These are phyloP conservation scores for Filosporella fistucella DNA, from an alignment of 495 filamentous ascomycete genomes.

Conservation along the genomic window DNA sequence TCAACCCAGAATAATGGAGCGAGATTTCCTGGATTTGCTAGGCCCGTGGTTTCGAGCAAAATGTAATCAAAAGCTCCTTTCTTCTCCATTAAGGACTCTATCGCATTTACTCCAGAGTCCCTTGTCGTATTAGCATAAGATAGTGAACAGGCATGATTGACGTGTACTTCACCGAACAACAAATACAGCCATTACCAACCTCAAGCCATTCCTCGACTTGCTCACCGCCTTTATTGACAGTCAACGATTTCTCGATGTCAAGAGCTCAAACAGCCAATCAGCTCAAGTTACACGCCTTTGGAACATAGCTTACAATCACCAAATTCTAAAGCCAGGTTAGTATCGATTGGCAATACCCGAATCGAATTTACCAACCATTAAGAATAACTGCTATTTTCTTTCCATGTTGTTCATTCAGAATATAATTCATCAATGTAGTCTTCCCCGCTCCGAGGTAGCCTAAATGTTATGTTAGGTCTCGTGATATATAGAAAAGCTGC, in stretches of 20 bases:
- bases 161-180: slow-evolving; percentile 89
- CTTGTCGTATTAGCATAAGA: slow-evolving; percentile 34
- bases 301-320: slow-evolving; percentile 69
- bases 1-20: slow-evolving; percentile 98
- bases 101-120: slow-evolving; percentile 86
- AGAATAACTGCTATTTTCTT: slow-evolving; percentile 97
- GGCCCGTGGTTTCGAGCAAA: slow-evolving; percentile 90
- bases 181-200: slow-evolving; percentile 95
- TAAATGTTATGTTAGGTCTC: slow-evolving; percentile 19
- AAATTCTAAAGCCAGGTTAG: slow-evolving; percentile 58
- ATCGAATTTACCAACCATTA: slow-evolving; percentile 54
- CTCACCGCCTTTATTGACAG: slow-evolving; percentile 77
- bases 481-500: background rate
- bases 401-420: slow-evolving; percentile 87
- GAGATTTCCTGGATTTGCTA: slow-evolving; percentile 93
- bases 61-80: slow-evolving; percentile 97
- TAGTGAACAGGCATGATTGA: background rate
- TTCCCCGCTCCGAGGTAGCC: slow-evolving; percentile 92
- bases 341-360: background rate
- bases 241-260: slow-evolving; percentile 92
- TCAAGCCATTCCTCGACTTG: slow-evolving; percentile 94
- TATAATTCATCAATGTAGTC: slow-evolving; percentile 93
- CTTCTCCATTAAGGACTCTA: slow-evolving; percentile 93
- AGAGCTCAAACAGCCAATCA: slow-evolving; percentile 47
- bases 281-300: background rate